A percentile compares a stretch with the other conserved stretches of the same genome.
These are phyloP conservation scores for Hansfordia pulvinata DNA, from an alignment of 2,329 filamentous ascomycete species.

Conservation along the genomic window DNA sequence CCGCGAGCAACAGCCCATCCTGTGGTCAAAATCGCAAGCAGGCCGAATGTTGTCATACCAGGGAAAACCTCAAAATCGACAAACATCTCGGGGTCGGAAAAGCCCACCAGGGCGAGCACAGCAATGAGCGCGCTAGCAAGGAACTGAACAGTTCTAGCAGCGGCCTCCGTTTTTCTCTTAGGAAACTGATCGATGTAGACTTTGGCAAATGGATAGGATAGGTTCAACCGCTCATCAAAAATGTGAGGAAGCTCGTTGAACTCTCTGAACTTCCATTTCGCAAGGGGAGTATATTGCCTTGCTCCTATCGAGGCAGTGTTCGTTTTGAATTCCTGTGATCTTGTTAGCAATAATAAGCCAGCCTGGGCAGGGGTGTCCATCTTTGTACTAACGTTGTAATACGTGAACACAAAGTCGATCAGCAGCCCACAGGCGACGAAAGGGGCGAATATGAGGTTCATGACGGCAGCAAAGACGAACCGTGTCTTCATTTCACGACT, in stretches of 20 bases:
- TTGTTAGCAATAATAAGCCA: slow-evolving; percentile 7
- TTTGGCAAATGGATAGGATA: slow-evolving; percentile 88
- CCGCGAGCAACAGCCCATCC: slow-evolving; percentile 77
- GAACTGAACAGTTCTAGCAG: slow-evolving; percentile 76
- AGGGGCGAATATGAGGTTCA: slow-evolving; percentile 78
- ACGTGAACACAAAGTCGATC: slow-evolving; percentile 84
- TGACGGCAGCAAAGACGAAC: slow-evolving; percentile 69
- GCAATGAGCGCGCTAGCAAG: slow-evolving; percentile 76
- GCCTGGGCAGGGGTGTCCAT: not conserved
- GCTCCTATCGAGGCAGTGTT: slow-evolving; percentile 81
- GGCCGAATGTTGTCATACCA: slow-evolving; percentile 82
- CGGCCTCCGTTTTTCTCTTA: slow-evolving; percentile 81
- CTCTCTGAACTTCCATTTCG: slow-evolving; percentile 96
- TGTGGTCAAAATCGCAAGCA: slow-evolving; percentile 68
- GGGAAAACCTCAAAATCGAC: slow-evolving; percentile 83
- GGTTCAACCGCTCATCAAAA: slow-evolving; percentile 78
- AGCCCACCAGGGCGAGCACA: slow-evolving; percentile 67
- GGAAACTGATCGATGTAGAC: slow-evolving; percentile 93
- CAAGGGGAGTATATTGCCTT: slow-evolving; percentile 81
- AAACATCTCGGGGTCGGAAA: slow-evolving; percentile 86
- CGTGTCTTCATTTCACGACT: slow-evolving; percentile 66
- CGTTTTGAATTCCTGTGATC: slow-evolving; percentile 75
- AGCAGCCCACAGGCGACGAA: slow-evolving; percentile 79
- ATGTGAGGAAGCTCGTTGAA: slow-evolving; percentile 95
- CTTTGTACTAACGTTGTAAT: slow-evolving; percentile 60